Base-by-base conservation (phyloP, 2,329 filamentous ascomycete species). In the Rhinocladiella mackenziei region DNA sequence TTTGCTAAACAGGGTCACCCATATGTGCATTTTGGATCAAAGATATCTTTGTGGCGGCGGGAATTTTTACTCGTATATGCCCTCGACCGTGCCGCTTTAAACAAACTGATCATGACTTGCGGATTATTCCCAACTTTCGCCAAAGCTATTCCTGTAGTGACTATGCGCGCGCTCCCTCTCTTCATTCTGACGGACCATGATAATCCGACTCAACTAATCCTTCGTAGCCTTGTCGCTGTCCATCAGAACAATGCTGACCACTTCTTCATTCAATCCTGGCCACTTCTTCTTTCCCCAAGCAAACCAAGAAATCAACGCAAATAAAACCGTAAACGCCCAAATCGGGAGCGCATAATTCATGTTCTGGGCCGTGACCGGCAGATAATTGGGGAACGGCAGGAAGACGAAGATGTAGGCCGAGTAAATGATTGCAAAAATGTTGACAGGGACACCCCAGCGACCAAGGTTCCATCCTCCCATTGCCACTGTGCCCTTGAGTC, bases 271-370 rank as follows among this genome's bases (percentile, higher is more conserved):
- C 19, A 50, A 40, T 2, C 50, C 50, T 25, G 14, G 46, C 50
- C 50, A 53, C 31, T 53, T 45, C 22, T 48, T 48, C 43, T 45
- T 51, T 7, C 31, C 50, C 43, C 48, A 48, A 4, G 28, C 17
- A 46, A 55, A 45, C 54, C 55, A 57, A 11, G 42, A 33, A 10
- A 43, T 31, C 13, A 50, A n/a, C 6, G 51, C 51, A 26, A 57
- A 32, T 5, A 58, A 32, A n/a, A 45, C 39, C 28, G 57, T 49
- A 20, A 36, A 52, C 10, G 38, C 53, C 23, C 64, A 64, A 10
- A 66, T 60, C 2, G 64, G 63, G 0, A 60, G 57, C 0, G 62
- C 57, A 44, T 65, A 67, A 33, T 67, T 67, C 63, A 67, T 66
- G 30, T 62, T 62, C 13, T 50, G 33, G 1, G 56, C 56, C 0